Conservation (phyloP, 306 rosid genomes). For the Prunus kanzakura region DNA sequence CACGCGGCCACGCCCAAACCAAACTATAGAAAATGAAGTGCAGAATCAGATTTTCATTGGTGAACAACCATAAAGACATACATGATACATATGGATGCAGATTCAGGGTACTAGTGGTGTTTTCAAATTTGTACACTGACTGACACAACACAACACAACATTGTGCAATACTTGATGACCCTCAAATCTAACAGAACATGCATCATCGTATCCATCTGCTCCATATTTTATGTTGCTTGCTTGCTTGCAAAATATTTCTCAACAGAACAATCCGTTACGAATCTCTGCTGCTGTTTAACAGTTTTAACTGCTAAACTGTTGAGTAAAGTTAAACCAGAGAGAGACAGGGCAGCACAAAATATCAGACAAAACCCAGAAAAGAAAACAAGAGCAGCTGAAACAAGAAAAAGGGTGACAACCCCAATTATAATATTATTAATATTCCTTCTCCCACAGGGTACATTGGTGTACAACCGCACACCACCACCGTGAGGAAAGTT, state of each 20-base stretch:
- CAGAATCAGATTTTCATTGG: no score
- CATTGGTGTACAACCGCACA: slow-evolving; percentile 22
- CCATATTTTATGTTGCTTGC: background rate
- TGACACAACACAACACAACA: no score
- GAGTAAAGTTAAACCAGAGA: background rate
- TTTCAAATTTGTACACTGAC: no score
- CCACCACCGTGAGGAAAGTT: slow-evolving; percentile 37
- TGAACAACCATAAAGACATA: no score
- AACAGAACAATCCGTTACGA: slow-evolving; percentile 23
- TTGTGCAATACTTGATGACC: no score
- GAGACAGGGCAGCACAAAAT: slow-evolving; percentile 22
- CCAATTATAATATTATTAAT: slow-evolving; percentile 22
- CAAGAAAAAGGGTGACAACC: background rate
- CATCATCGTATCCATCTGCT: no score
- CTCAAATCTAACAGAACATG: no score
- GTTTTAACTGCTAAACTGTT: slow-evolving; percentile 31
- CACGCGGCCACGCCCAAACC: background rate
- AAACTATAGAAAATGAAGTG: no score
- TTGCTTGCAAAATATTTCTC: background rate
- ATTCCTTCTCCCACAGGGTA: slow-evolving; percentile 45
- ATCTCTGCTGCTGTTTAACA: slow-evolving; percentile 24
- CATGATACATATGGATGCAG: no score
- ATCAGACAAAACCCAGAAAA: slow-evolving; percentile 28
- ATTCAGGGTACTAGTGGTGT: no score
- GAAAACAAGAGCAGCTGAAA: slow-evolving; percentile 20